Conservation (phyloP, 2,329 filamentous ascomycete species). For the Pestalotiopsis fici region DNA sequence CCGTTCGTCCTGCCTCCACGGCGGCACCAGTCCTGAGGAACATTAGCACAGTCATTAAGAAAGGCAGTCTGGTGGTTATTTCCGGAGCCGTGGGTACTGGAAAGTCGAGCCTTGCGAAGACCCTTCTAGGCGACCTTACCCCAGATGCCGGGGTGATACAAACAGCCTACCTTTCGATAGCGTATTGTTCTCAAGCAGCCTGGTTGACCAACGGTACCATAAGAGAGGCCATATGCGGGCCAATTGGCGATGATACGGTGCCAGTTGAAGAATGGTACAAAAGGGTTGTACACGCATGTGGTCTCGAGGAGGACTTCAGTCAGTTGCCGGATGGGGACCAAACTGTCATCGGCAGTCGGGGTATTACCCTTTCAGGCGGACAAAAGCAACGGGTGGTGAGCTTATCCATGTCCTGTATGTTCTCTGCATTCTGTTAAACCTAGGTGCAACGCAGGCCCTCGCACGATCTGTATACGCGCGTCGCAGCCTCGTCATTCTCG, state of each 20-base stretch:
- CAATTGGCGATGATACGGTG: slow-evolving; percentile 17
- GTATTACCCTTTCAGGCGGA: slow-evolving; percentile 45
- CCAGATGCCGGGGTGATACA: slow-evolving; percentile 23
- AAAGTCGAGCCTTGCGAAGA: slow-evolving; percentile 44
- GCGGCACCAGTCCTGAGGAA: neutral
- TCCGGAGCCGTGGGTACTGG: slow-evolving; percentile 45
- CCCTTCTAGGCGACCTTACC: slow-evolving; percentile 37
- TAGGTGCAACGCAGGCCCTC: slow-evolving; percentile 29
- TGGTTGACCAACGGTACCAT: slow-evolving; percentile 36
- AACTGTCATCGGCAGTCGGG: slow-evolving; percentile 44
- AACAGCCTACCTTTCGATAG: slow-evolving; percentile 25
- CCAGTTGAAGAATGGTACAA: slow-evolving; percentile 25
- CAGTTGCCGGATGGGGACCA: slow-evolving; percentile 34
- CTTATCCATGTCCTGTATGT: neutral
- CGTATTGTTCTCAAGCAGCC: slow-evolving; percentile 38
- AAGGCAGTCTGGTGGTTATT: slow-evolving; percentile 26
- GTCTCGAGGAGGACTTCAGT: slow-evolving; percentile 29
- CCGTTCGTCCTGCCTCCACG: neutral
- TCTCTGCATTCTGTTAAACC: neutral
- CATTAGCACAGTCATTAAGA: neutral
- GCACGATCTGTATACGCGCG: slow-evolving; percentile 35
- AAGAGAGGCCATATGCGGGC: slow-evolving; percentile 24
- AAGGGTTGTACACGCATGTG: slow-evolving; percentile 25
- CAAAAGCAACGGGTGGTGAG: slow-evolving; percentile 40
- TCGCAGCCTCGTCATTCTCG: slow-evolving; percentile 30